Evolutionary conservation across 805 yeast genomes (phyloP).

Genomic region (Wickerhamomyces kurtzmanii): DNA sequence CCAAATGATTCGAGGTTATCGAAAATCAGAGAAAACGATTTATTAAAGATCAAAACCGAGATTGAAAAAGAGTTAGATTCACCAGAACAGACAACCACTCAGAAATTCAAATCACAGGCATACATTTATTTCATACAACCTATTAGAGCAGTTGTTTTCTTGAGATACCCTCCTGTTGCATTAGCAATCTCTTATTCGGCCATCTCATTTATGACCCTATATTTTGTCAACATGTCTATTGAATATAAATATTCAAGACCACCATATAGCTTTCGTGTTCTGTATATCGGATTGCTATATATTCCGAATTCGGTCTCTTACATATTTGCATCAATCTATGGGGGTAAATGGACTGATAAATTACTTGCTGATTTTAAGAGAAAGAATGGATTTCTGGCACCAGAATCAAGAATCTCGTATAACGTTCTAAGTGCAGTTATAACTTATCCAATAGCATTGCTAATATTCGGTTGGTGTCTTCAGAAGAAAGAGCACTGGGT

Average conservation of each 20-base stretch:
- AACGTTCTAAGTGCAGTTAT: slow-evolving; percentile 60
- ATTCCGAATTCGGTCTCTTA: slow-evolving; percentile 80
- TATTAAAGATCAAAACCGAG: slow-evolving; percentile 13
- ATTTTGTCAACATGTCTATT: slow-evolving; percentile 67
- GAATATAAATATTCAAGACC: slow-evolving; percentile 47
- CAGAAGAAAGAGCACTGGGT: slow-evolving; percentile 63
- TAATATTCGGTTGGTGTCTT: slow-evolving; percentile 80
- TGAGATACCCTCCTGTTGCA: slow-evolving; percentile 66
- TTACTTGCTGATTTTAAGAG: slow-evolving; percentile 41
- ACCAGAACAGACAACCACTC: slow-evolving; percentile 9
- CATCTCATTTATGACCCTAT: slow-evolving; percentile 60
- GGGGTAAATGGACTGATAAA: slow-evolving; percentile 73
- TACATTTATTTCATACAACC: slow-evolving; percentile 51
- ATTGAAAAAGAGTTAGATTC: slow-evolving; percentile 15
- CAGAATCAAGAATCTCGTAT: slow-evolving; percentile 74
- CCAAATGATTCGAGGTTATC: slow-evolving; percentile 12
- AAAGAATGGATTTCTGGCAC: slow-evolving; percentile 57
- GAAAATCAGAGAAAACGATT: slow-evolving; percentile 13
- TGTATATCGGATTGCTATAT: slow-evolving; percentile 66
- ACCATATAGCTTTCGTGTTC: slow-evolving; percentile 63
- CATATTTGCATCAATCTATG: slow-evolving; percentile 63
- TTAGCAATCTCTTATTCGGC: slow-evolving; percentile 59
- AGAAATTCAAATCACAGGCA: slow-evolving; percentile 16
- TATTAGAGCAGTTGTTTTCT: slow-evolving; percentile 45
- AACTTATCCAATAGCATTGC: slow-evolving; percentile 50